Conservation (phyloP, 1,284 basidiomycete genomes). For the Moesziomyces parantarcticus region DNA sequence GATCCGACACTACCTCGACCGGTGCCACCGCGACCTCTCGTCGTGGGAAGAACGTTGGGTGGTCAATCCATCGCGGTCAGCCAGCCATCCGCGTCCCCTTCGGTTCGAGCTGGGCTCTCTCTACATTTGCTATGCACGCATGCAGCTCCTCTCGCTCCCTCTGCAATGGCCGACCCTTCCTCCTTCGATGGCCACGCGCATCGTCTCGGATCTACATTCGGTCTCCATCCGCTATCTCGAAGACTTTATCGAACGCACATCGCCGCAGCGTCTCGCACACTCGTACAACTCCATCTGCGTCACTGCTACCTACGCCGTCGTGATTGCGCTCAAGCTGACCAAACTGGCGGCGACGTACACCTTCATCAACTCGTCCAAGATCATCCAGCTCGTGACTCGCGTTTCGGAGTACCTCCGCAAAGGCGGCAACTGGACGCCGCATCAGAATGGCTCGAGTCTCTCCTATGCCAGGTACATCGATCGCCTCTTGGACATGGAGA, state of each 20-base stretch:
- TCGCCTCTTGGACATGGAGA: slow-evolving; percentile 30
- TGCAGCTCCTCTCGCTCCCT: slow-evolving; percentile 42
- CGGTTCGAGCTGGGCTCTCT: slow-evolving; percentile 42
- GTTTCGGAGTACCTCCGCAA: slow-evolving; percentile 34
- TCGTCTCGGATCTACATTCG: slow-evolving; percentile 34
- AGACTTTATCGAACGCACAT: slow-evolving; percentile 36
- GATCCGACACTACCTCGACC: slow-evolving; percentile 36
- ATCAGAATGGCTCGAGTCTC: slow-evolving; percentile 40
- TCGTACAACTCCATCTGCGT: slow-evolving; percentile 50
- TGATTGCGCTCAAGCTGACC: slow-evolving; percentile 41
- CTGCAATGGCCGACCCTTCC: slow-evolving; percentile 28
- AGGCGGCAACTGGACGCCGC: slow-evolving; percentile 34
- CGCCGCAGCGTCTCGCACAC: slow-evolving; percentile 35
- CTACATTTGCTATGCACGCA: slow-evolving; percentile 46
- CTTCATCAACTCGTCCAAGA: slow-evolving; percentile 29
- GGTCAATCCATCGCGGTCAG: slow-evolving; percentile 19
- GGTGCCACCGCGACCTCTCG: slow-evolving; percentile 34
- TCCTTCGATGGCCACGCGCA: slow-evolving; percentile 30
- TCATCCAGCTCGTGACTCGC: slow-evolving; percentile 24
- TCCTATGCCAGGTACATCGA: slow-evolving; percentile 40
- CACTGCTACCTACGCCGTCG: slow-evolving; percentile 39
- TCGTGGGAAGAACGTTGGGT: slow-evolving; percentile 45
- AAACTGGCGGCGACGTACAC: slow-evolving; percentile 32
- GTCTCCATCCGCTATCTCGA: slow-evolving; percentile 40
- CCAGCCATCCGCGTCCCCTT: slow-evolving; percentile 26